phyloP scores from a whole-genome alignment of 345 rosid genomes.

The Euphorbia peplus region DNA sequence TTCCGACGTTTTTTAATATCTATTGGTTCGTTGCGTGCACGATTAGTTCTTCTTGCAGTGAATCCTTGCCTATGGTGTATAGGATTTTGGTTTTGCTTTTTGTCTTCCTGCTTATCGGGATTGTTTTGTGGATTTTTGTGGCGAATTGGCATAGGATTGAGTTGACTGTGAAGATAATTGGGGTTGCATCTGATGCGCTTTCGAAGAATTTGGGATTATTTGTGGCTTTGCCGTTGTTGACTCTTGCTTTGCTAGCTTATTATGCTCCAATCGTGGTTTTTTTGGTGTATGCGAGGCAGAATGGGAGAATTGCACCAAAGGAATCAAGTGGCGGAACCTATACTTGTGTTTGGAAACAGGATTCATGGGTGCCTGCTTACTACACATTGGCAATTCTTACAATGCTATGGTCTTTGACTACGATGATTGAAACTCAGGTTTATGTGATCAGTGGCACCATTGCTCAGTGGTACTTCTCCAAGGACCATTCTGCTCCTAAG shows the following conservation, averaged over 20 bases:
- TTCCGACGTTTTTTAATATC: constrained; percentile 67
- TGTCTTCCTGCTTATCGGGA: constrained; percentile 60
- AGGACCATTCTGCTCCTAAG: constrained; percentile 62
- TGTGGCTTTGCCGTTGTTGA: constrained; percentile 57
- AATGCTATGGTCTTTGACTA: constrained; percentile 85
- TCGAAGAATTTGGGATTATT: constrained; percentile 69
- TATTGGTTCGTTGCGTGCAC: constrained; percentile 95
- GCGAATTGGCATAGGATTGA: constrained; percentile 80
- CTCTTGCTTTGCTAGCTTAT: constrained; percentile 50
- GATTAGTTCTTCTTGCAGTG: constrained; percentile 59
- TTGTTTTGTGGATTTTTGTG: constrained; percentile 72
- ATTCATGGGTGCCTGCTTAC: constrained; percentile 92
- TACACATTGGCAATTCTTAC: constrained; percentile 70
- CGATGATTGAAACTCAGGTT: constrained; percentile 74
- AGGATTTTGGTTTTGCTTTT: constrained; percentile 67
- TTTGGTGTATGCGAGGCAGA: constrained; percentile 69
- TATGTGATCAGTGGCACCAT: constrained; percentile 84
- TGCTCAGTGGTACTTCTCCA: constrained; percentile 86
- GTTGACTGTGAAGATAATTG: constrained; percentile 67
- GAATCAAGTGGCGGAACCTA: constrained; percentile 53
- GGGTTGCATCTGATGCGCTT: constrained; percentile 79
- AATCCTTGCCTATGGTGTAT: constrained; percentile 60
- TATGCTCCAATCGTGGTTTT: constrained; percentile 76
- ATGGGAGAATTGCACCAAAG: constrained; percentile 62
- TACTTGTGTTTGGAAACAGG: constrained; percentile 80